Base-by-base conservation (phyloP, 352 stramenopile species). In the Globisporangium irregulare region DNA sequence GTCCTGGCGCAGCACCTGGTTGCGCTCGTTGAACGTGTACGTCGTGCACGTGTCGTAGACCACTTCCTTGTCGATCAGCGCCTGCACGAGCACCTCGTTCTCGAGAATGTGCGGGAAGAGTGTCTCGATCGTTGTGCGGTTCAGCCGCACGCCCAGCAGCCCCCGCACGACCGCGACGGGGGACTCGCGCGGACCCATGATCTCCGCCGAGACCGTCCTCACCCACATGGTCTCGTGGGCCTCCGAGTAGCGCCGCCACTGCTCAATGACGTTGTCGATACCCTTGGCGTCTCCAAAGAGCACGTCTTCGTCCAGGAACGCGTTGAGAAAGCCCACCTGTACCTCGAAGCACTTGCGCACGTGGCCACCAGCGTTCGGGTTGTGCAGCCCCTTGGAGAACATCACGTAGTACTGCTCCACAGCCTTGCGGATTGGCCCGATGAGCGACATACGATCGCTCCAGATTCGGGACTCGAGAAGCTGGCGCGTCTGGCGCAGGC, bases 381-480 rank as follows among this genome's bases (percentile, higher is more conserved):
- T 78, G 67, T 87, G 76, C 56, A 91, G 69, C 2, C 82, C 82
- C 29, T 73, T 66, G n/a, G 71, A 66, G 62, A 91, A 89, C 53
- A 91, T 78, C 46, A 75, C 69, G 70, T 86, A 89, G 78, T 91
- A 90, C 71, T 89, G 79, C 62, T 84, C 68, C 14, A 80, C 76
- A 48, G 82, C 79, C 54, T 89, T 87, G 59, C 80, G 66, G 7
- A 84, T 70, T 14, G 81, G 71, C 1, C 76, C 68, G 10, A 71
- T 25, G 25, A 78, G 72, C 8, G 77, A 66, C 32, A 74, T 58
- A 8, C 72, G 77, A 62, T 78, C 72, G 70, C 75, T 79, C 72
- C 73, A 82, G 38, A 85, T 64, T 38, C 81, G 85, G 59, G 70
- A 73, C 59, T 82, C 62, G 58, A 91, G 73, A 18, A 91, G 54